Evolutionary conservation across 257 asterid species (phyloP).

Genomic region (Oldenlandia corymbosa): DNA sequence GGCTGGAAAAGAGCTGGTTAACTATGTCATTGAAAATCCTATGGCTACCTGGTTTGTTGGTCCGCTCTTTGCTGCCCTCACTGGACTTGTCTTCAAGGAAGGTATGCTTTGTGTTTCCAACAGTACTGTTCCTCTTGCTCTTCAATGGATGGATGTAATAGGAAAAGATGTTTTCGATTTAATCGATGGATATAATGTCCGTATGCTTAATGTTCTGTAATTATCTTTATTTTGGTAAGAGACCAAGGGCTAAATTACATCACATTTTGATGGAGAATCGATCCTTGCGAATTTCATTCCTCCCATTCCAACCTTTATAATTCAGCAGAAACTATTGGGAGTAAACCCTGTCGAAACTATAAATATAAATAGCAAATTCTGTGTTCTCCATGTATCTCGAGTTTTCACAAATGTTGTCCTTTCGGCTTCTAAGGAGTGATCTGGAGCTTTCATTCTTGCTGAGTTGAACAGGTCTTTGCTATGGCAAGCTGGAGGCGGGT

Average conservation of each 20-base stretch:
- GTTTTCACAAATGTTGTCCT: neutral
- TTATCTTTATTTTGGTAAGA: neutral
- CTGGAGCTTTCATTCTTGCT: neutral
- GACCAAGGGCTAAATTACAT: neutral
- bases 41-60: conserved; percentile 85
- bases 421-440: neutral
- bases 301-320: neutral
- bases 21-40: conserved; percentile 67
- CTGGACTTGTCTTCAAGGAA: conserved; percentile 96
- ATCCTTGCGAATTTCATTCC: no score
- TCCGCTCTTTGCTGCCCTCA: conserved; percentile 82
- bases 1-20: conserved; percentile 50
- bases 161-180: neutral
- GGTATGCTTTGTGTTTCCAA: conserved; percentile 27
- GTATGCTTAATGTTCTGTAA: neutral
- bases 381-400: neutral
- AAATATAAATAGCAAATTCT: no score
- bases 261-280: no score
- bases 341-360: no score
- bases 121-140: neutral
- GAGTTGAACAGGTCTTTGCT: conserved; percentile 55
- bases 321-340: neutral
- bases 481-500: conserved; percentile 89
- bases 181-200: neutral
- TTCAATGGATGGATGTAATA: neutral